Evolutionary conservation across 2,329 filamentous ascomycete genomes (phyloP), one percentile per base, ranked within the genome.

Genomic region (Neonectria punicea): DNA sequence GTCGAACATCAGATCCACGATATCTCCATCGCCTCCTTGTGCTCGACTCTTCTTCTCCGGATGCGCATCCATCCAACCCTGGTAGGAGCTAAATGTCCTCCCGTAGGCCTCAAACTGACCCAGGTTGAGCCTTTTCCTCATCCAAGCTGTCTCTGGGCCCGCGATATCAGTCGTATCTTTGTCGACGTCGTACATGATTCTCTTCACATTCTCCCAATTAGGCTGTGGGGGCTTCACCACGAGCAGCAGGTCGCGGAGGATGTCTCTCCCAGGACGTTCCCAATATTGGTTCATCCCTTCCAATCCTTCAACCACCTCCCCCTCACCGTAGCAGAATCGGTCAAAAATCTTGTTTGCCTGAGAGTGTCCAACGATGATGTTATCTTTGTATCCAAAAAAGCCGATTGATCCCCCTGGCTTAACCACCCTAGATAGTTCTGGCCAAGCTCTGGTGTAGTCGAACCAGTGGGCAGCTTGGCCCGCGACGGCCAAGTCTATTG

Each of bases 391-490:
- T 2, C 88, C 88, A 86, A 86, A 90, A 73, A 89, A 88, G 0
- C 88, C 88, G n/a, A 91, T 70, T 0, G 86, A 87, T 16, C 88
- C 89, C 14, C 86, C 86, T 2, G 76, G 75, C 53, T 84, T 81
- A 44, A 90, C 77, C 8, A 88, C 83, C 13, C 87, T 81, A 10
- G 78, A 79, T 62, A 91, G 74, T 71, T 87, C 84, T 0, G 82
- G 82, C 85, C 87, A 91, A 3, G 85, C 81, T 43, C 79, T 80
- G 8, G 67, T 44, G 71, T 86, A 87, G 74, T 90, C 83, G 75
- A 92, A 92, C 89, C 89, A 92, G 74, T 92, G 89, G 44, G 88
- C 87, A 8, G 89, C 84, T 71, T 91, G 88, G 8, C 81, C 84
- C 5, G 83, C 78, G 16, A 84, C 81, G 5, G 79, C 80, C 70